These are phyloP conservation scores for Colletotrichum paranaense DNA, from an alignment of 2,329 filamentous ascomycete genomes.

Conservation along the genomic window DNA sequence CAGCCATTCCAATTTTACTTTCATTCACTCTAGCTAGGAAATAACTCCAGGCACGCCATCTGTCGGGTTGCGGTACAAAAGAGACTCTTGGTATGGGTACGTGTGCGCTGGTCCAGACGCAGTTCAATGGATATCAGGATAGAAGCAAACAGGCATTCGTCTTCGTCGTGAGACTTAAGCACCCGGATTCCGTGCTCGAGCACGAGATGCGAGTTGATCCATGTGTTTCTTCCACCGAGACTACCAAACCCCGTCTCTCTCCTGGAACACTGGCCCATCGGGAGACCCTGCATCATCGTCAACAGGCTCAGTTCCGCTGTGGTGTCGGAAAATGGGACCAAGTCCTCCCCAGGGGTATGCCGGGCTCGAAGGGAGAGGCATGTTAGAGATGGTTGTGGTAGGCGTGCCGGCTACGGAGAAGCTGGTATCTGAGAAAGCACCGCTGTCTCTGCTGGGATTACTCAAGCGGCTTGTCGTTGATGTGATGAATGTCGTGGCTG, in stretches of 20 bases:
- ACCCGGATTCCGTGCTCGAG: neutral
- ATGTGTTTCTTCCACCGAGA: slow-evolving; percentile 17
- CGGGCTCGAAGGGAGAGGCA: slow-evolving; percentile 42
- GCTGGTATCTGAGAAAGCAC: neutral
- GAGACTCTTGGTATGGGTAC: neutral
- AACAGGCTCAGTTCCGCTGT: slow-evolving; percentile 41
- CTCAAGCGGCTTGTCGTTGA: slow-evolving; percentile 11
- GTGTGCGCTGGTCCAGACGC: neutral
- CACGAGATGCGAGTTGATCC: neutral
- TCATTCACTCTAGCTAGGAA: slow-evolving; percentile 10
- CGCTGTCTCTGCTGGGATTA: neutral
- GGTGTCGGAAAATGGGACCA: slow-evolving; percentile 49
- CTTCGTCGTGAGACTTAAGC: neutral
- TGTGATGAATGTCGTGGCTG: slow-evolving; percentile 26
- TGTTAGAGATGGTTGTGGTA: slow-evolving; percentile 25
- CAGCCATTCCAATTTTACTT: neutral
- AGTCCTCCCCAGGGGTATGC: slow-evolving; percentile 51
- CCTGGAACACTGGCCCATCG: neutral
- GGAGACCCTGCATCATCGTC: neutral
- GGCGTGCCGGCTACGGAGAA: neutral
- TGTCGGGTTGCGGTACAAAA: neutral
- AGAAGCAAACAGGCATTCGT: neutral
- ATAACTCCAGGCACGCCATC: neutral
- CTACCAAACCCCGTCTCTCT: slow-evolving; percentile 7
- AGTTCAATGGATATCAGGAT: neutral